phyloP scores from a whole-genome alignment of 164 flowering plant genomes.

The Nymphaea colorata region DNA sequence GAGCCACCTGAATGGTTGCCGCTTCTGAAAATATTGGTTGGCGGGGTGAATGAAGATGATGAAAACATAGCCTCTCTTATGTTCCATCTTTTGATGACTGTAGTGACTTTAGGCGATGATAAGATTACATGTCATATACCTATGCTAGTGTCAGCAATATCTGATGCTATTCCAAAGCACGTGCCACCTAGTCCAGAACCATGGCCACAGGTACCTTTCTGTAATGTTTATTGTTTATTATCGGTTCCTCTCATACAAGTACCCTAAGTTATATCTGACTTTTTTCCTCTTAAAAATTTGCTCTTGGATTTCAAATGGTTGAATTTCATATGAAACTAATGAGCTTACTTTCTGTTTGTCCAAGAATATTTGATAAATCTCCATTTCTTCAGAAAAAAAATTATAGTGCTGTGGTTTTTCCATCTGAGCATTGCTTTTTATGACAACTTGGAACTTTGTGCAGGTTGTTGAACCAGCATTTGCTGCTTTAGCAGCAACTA shows the following conservation, averaged over 20 bases:
- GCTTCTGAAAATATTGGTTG: constrained; percentile 46
- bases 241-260: too few species aligned
- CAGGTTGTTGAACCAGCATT: constrained; percentile 63
- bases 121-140: constrained; percentile 49
- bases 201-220: constrained; percentile 56
- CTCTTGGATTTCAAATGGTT: too few species aligned
- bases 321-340: too few species aligned
- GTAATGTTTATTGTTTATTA: too few species aligned
- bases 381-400: too few species aligned
- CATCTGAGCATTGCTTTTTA: too few species aligned
- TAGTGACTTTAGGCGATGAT: constrained; percentile 53
- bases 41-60: constrained; percentile 32
- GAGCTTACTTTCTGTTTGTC: too few species aligned
- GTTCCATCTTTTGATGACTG: constrained; percentile 50
- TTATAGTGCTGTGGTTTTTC: too few species aligned
- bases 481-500: constrained; percentile 55
- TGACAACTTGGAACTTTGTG: too few species aligned
- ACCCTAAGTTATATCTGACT: too few species aligned
- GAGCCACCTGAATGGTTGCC: constrained; percentile 73
- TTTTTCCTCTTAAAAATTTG: too few species aligned
- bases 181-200: constrained; percentile 41
- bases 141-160: constrained; percentile 27
- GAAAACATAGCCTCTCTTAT: constrained; percentile 36
- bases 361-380: too few species aligned
- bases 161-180: constrained; percentile 29